These are phyloP conservation scores for Carex arenaria DNA, from an alignment of 202 grass and related monocot genomes.

Conservation along the genomic window DNA sequence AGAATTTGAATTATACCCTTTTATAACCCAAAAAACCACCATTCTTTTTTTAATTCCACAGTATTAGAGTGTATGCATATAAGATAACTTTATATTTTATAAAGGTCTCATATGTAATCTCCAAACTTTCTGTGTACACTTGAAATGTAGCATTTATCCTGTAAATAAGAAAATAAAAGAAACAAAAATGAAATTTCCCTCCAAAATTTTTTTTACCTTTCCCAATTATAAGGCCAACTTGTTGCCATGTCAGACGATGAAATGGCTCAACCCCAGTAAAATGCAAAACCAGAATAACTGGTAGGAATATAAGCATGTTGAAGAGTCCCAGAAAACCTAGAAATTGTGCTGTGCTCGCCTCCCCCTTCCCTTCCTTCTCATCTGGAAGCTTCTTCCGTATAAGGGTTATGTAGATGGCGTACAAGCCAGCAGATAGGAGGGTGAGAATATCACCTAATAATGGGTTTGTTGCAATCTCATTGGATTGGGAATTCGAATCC, in stretches of 20 bases:
- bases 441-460: conserved; percentile 77
- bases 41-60: background rate
- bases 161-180: background rate
- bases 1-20: conserved; percentile 1
- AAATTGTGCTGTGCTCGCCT: conserved; percentile 96
- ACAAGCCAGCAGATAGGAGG: conserved; percentile 76
- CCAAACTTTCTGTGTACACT: background rate
- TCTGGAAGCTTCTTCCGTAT: conserved; percentile 87
- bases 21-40: background rate
- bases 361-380: conserved; percentile 86
- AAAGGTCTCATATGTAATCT: background rate
- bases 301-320: conserved; percentile 90
- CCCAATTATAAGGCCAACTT: conserved; percentile 89
- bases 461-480: conserved; percentile 71
- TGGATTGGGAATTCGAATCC: conserved; percentile 54
- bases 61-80: background rate
- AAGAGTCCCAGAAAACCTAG: conserved; percentile 86
- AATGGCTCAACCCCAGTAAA: conserved; percentile 86
- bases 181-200: background rate
- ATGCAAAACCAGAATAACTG: conserved; percentile 72
- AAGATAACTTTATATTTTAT: background rate
- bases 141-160: background rate
- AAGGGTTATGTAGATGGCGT: conserved; percentile 88
- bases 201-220: conserved; percentile 54
- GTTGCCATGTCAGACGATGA: conserved; percentile 79